Conservation (phyloP, 2,329 filamentous ascomycete genomes). For the Cercospora canescens region DNA sequence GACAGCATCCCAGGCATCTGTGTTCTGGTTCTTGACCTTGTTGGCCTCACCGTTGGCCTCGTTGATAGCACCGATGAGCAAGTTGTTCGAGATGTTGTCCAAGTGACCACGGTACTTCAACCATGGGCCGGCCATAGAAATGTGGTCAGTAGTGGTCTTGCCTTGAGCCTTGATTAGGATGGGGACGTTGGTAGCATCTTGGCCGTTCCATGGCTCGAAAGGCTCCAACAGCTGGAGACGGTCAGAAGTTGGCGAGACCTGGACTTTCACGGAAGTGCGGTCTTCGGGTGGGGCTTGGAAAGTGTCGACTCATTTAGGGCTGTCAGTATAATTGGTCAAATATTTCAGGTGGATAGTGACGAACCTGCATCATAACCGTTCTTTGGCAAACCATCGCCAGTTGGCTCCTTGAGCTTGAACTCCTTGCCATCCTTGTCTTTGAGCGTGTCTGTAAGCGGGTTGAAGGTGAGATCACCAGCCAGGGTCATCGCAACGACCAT, state of each 20-base stretch:
- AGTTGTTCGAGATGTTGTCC: constrained; percentile 99
- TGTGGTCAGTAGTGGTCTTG: constrained; percentile 52
- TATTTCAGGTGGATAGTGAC: neutral
- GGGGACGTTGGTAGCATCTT: constrained; percentile 79
- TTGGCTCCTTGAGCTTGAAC: constrained; percentile 80
- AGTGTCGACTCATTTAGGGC: constrained; percentile 12
- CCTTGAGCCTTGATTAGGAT: constrained; percentile 96
- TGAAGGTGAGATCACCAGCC: constrained; percentile 86
- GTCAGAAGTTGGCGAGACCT: constrained; percentile 85
- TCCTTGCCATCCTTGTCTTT: constrained; percentile 97
- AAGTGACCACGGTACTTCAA: constrained; percentile 98
- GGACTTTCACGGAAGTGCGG: constrained; percentile 70
- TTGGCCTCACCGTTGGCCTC: constrained; percentile 95
- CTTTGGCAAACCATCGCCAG: constrained; percentile 76
- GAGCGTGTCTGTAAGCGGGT: constrained; percentile 83
- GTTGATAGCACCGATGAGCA: constrained; percentile 97
- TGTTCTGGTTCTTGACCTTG: constrained; percentile 91
- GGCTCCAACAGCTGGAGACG: constrained; percentile 89
- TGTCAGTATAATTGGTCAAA: neutral
- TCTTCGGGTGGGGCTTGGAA: constrained; percentile 83
- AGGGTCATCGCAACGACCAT: constrained; percentile 84
- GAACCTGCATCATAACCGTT: constrained; percentile 74
- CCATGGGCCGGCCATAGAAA: constrained; percentile 80
- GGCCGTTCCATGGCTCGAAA: constrained; percentile 80
- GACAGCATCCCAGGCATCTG: constrained; percentile 80